A percentile compares a stretch with the other conserved stretches of the same genome.
Evolutionary conservation across 2,329 filamentous ascomycete genomes (phyloP).

Genomic region (Kalmusia sp.): DNA sequence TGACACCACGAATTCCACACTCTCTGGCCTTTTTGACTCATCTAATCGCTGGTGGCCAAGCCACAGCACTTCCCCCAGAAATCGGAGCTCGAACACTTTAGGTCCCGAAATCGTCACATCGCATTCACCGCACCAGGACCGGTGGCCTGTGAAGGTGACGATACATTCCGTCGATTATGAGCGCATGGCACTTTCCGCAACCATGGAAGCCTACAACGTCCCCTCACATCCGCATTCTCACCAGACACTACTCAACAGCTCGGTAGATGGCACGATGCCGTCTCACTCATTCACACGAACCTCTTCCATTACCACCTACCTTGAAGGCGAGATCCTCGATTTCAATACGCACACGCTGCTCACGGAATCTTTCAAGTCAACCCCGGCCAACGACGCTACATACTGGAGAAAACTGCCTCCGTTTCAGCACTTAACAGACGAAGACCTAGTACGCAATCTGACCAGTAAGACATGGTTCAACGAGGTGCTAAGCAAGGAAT

Average conservation of each 20-base stretch:
- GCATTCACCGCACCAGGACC: conserved; percentile 56
- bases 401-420: conserved; percentile 59
- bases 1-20: conserved; percentile 24
- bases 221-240: conserved; percentile 54
- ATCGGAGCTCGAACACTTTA: conserved; percentile 22
- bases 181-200: conserved; percentile 69
- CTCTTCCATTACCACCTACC: conserved; percentile 66
- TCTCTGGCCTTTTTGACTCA: conserved; percentile 34
- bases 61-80: conserved; percentile 36
- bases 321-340: conserved; percentile 74
- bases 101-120: conserved; percentile 25
- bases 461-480: conserved; percentile 47
- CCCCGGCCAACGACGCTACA: conserved; percentile 52
- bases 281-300: conserved; percentile 37
- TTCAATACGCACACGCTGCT: conserved; percentile 60
- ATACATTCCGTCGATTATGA: conserved; percentile 68
- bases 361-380: conserved; percentile 57
- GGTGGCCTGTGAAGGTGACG: conserved; percentile 72
- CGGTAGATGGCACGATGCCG: conserved; percentile 5
- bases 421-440: conserved; percentile 48
- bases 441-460: conserved; percentile 53
- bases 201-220: conserved; percentile 75
- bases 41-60: conserved; percentile 47
- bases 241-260: conserved; percentile 32
- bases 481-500: conserved; percentile 52